Evolutionary conservation across 371 early-diverging fungal genomes (phyloP).

Genomic region (Apophysomyces trapeziformis): DNA sequence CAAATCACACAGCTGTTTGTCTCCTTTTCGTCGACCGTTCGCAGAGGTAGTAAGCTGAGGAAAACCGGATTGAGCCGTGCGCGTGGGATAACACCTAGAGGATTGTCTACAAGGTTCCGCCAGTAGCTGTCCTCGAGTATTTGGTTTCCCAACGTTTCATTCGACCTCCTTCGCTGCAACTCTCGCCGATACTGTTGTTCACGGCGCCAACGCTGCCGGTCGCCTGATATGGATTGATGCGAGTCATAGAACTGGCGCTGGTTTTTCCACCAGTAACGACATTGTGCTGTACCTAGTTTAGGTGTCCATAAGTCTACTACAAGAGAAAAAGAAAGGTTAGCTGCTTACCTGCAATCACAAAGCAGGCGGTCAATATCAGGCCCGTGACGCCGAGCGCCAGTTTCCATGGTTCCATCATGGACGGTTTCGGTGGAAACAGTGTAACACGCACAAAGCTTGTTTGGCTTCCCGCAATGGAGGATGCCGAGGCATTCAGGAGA

Average conservation of each 20-base stretch:
- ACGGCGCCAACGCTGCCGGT: neutral
- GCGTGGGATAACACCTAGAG: neutral
- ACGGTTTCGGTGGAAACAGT: conserved; percentile 27
- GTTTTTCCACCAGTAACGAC: conserved; percentile 1
- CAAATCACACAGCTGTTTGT: conserved; percentile 12
- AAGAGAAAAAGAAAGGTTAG: neutral
- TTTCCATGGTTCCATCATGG: conserved; percentile 53
- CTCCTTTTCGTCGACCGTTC: neutral
- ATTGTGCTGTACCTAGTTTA: conserved; percentile 6
- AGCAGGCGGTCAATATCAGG: conserved; percentile 43
- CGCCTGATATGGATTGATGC: neutral
- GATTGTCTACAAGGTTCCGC: neutral
- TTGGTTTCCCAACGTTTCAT: neutral
- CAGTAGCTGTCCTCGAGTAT: neutral
- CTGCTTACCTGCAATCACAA: conserved; percentile 41
- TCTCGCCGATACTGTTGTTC: neutral
- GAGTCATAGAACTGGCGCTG: neutral
- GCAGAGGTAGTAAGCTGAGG: neutral
- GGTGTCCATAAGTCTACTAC: neutral
- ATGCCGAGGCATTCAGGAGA: conserved; percentile 18
- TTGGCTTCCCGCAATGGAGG: neutral
- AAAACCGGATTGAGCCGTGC: conserved; percentile 1
- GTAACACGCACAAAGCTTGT: conserved; percentile 26
- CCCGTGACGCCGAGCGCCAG: conserved; percentile 52
- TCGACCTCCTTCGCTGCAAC: neutral